Evolutionary conservation across 2,329 filamentous ascomycete genomes (phyloP), one percentile per base, ranked within the genome.

Genomic region (Rhinocladiella mackenziei): DNA sequence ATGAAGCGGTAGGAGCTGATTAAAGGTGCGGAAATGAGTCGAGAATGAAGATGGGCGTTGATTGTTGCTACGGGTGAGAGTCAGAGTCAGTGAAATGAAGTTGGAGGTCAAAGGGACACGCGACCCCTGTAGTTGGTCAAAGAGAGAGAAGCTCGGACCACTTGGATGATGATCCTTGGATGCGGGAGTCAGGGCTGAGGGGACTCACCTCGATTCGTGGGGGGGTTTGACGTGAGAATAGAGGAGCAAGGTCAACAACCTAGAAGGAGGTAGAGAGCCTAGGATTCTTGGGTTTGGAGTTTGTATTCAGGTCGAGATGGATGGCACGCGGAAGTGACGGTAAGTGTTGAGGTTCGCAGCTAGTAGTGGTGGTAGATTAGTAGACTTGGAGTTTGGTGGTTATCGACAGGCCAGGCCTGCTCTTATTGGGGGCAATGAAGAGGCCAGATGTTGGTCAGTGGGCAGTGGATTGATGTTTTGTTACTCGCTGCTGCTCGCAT

Each of bases 91-190:
- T 41, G 38, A 45, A 37, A 43, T 45, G 43, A 45, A 41, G 45
- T 47, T 48, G 51, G 46, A 42, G 35, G 17, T 44, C 33, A 30
- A 45, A 37, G 39, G 36, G 45, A 50, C 43, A 47, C 50, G 53
- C 51, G 53, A 51, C 43, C 53, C 43, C n/a, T 26, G 23, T 8
- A 26, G 23, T 26, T 46, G 35, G 45, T 41, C 11, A 39, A 38
- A 42, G 36, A 29, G 20, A 32, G 20, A 46, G 45, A 50, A 54
- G 53, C 53, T 56, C 41, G 51, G 53, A 45, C 53, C 50, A 49
- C 39, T n/a, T 34, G 18, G 29, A 40, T 33, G 48, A 40, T 34
- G 42, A 40, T 41, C 28, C 25, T 34, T 23, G 19, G 22, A n/a
- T 17, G 34, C 19, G 18, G 31, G 18, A 33, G 23, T 33, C 33